phyloP scores from a whole-genome alignment of 1,284 basidiomycete species.

The Leccinum huronense region DNA sequence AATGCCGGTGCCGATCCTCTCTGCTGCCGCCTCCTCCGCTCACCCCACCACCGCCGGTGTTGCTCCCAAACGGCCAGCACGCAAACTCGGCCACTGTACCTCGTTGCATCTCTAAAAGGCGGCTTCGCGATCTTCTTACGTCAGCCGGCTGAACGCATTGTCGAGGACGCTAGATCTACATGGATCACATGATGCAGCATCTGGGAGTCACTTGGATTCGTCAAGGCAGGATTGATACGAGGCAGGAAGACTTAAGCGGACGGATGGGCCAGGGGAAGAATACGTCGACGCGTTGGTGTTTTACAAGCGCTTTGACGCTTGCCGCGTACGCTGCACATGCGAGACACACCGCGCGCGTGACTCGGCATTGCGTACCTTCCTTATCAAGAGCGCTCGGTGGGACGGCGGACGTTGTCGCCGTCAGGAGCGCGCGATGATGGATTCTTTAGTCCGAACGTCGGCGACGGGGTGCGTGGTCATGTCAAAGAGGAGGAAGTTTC shows the following conservation, averaged over 20 bases:
- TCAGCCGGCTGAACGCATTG: constrained; percentile 83
- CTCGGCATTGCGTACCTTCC: constrained; percentile 77
- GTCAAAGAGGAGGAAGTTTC: constrained; percentile 96
- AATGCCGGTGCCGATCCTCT: constrained; percentile 50
- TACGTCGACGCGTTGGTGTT: constrained; percentile 87
- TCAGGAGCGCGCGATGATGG: constrained; percentile 56
- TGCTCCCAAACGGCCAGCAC: constrained; percentile 81
- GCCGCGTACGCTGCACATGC: constrained; percentile 90
- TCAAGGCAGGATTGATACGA: constrained; percentile 75
- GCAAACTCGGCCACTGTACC: constrained; percentile 72
- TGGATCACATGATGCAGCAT: constrained; percentile 42
- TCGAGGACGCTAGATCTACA: constrained; percentile 67
- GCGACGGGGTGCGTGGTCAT: constrained; percentile 97
- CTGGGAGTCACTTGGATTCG: constrained; percentile 87
- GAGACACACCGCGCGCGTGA: constrained; percentile 77
- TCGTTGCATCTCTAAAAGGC: constrained; percentile 75
- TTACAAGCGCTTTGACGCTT: constrained; percentile 85
- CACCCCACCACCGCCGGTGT: constrained; percentile 27
- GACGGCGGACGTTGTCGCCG: constrained; percentile 46
- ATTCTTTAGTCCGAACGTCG: constrained; percentile 86
- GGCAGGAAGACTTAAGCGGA: constrained; percentile 73
- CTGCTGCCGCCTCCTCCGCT: constrained; percentile 15
- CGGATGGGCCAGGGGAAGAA: constrained; percentile 72
- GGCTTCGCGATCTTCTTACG: constrained; percentile 87
- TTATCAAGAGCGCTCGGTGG: constrained; percentile 71